Percentiles rank a stretch among this genome's conserved stretches.
Conservation (phyloP, 495 filamentous ascomycete species). For the Xylaria telfairii region DNA sequence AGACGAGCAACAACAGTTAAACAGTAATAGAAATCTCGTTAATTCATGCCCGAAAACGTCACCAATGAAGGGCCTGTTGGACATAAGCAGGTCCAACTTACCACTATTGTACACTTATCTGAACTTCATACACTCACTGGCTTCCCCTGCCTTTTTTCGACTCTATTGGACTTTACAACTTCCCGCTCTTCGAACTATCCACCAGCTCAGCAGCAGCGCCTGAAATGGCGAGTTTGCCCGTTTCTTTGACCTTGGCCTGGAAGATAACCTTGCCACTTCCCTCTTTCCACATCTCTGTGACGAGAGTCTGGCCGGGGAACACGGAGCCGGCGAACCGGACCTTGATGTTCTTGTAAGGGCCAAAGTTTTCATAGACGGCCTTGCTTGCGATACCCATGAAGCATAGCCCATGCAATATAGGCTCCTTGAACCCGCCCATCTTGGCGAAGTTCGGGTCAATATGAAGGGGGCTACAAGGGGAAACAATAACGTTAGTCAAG, state of each 20-base stretch:
- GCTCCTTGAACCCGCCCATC: slow-evolving; percentile 93
- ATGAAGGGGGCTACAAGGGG: slow-evolving; percentile 76
- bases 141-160: not conserved
- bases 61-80: not conserved
- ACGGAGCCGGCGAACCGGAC: slow-evolving; percentile 95
- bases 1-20: not conserved
- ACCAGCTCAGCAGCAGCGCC: slow-evolving; percentile 88
- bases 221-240: slow-evolving; percentile 89
- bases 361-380: slow-evolving; percentile 84
- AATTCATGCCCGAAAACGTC: slow-evolving; percentile 1
- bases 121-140: slow-evolving; percentile 13
- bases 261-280: slow-evolving; percentile 80
- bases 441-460: slow-evolving; percentile 94
- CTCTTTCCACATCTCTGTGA: slow-evolving; percentile 99
- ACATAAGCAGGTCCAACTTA: slow-evolving; percentile 9
- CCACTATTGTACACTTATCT: not conserved
- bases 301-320: slow-evolving; percentile 88
- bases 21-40: not conserved
- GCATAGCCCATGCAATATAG: slow-evolving; percentile 95
- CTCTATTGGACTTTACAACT: slow-evolving; percentile 26
- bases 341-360: slow-evolving; percentile 91
- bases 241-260: slow-evolving; percentile 94
- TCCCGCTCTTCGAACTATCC: slow-evolving; percentile 24
- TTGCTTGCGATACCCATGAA: slow-evolving; percentile 93
- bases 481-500: slow-evolving; percentile 2